Evolutionary conservation across 2,329 filamentous ascomycete genomes (phyloP), one percentile per base, ranked within the genome.

Genomic region (Trichoderma sp.): DNA sequence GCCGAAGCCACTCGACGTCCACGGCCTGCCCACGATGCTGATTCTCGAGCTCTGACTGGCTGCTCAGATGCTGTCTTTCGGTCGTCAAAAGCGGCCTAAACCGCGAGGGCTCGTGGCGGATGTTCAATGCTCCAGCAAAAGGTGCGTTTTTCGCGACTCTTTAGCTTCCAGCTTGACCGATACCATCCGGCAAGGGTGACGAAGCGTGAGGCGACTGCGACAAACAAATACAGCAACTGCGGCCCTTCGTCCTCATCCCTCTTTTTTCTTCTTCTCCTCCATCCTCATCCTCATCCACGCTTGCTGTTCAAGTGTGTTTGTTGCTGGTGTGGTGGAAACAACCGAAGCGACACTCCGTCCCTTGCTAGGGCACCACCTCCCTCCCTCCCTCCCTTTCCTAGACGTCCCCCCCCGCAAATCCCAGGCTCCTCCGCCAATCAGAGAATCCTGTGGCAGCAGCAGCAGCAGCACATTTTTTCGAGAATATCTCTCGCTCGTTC

Each of bases 1-100:
- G 48, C 58, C 58, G 44, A 44, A 45, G 44, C 59, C 64, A 63
- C 66, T 69, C 51, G 62, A 60, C 54, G 68, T 62, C 66, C 61
- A 26, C 62, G 57, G 50, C 45, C 68, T 55, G 63, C 60, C 65
- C 69, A 71, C 70, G 67, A 67, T 66, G 60, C 28, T 24, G 60
- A 30, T 21, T 54, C 41, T 24, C 34, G 21, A 9, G 9, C 26
- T 68, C 59, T 71, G 50, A 71, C 66, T 71, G 70, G 70, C 54
- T 21, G 62, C 58, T 17, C 26, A 28, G 21, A 48, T 48, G 17
- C 45, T 55, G 48, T 34, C n/a, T 58, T 57, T 68, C 67, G 56
- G 58, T 64, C 60, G 64, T 67, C 63, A 50, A 67, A 68, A 62
- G 62, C 68, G 67, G 66, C 63, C 44, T 65, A 65, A 65, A 52